These are phyloP conservation scores for Candida tammaniensis DNA, from an alignment of 805 yeast species.

Conservation along the genomic window DNA sequence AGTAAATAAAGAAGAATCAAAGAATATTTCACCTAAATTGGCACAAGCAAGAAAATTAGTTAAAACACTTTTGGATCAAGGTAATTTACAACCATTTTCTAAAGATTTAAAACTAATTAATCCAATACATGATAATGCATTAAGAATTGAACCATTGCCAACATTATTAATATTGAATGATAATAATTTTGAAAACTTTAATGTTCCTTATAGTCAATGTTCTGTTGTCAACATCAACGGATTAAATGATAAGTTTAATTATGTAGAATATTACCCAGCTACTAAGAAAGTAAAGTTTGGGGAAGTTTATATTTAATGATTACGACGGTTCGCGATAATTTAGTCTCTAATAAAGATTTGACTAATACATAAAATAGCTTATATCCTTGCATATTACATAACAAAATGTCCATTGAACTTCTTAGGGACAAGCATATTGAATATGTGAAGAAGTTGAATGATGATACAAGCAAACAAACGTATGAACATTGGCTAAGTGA, in stretches of 20 bases:
- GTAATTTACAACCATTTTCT: constrained; percentile 79
- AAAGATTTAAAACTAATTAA: constrained; percentile 57
- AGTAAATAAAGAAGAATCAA: constrained; percentile 14
- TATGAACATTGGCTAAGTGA: constrained; percentile 87
- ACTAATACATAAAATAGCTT: not conserved
- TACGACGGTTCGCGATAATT: not conserved
- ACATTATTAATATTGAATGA: constrained; percentile 62
- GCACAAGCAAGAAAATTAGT: constrained; percentile 67
- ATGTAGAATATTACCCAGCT: constrained; percentile 71
- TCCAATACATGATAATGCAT: constrained; percentile 66
- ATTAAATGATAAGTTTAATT: constrained; percentile 46
- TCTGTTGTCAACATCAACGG: constrained; percentile 71
- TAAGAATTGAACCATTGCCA: constrained; percentile 80
- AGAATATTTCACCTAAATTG: constrained; percentile 41
- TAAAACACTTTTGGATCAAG: constrained; percentile 83
- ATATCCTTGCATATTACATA: not conserved
- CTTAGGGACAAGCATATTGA: constrained; percentile 28
- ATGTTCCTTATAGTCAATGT: constrained; percentile 79
- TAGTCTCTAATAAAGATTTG: not conserved
- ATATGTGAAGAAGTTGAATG: constrained; percentile 35
- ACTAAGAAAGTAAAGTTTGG: constrained; percentile 33
- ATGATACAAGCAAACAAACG: constrained; percentile 38
- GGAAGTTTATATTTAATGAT: constrained; percentile 13
- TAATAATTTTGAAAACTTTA: constrained; percentile 65
- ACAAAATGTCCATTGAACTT: constrained; percentile 1